Conservation (phyloP, 495 filamentous ascomycete species). For the Aspergillus funiculosus region DNA sequence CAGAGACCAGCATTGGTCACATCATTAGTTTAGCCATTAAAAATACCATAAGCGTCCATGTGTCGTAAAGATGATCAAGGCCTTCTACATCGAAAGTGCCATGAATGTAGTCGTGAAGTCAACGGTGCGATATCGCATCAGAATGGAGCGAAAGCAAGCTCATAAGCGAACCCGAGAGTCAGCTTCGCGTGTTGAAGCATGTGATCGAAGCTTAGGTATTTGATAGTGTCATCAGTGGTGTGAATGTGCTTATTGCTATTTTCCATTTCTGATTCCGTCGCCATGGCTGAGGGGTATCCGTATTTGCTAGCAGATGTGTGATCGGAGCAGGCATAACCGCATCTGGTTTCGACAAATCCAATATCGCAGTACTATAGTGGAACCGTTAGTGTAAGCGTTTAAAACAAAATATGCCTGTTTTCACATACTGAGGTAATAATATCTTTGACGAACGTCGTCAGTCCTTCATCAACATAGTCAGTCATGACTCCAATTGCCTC, state of each 20-base stretch:
- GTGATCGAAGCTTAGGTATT: conserved; percentile 89
- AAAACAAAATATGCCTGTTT: background rate
- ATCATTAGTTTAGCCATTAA: background rate
- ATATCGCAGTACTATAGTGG: conserved; percentile 74
- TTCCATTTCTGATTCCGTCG: conserved; percentile 86
- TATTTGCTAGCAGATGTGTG: conserved; percentile 95
- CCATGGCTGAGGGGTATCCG: conserved; percentile 91
- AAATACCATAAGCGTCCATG: background rate
- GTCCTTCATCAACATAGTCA: conserved; percentile 75
- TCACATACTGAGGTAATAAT: conserved; percentile 64
- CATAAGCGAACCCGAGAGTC: conserved; percentile 84
- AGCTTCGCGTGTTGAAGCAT: conserved; percentile 96
- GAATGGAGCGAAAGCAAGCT: conserved; percentile 56
- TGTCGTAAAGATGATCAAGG: background rate
- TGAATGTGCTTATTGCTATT: conserved; percentile 87
- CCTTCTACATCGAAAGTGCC: background rate
- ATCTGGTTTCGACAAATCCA: conserved; percentile 84
- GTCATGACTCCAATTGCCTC: conserved; percentile 92
- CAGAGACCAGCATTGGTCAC: background rate
- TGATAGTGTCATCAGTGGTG: conserved; percentile 78
- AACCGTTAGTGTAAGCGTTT: conserved; percentile 6
- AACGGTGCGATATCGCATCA: conserved; percentile 17
- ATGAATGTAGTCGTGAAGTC: background rate
- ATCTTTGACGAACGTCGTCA: conserved; percentile 90
- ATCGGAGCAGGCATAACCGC: conserved; percentile 95